Base-by-base conservation (phyloP, 23 red algal genomes). In the Cyanidium caldarium region DNA sequence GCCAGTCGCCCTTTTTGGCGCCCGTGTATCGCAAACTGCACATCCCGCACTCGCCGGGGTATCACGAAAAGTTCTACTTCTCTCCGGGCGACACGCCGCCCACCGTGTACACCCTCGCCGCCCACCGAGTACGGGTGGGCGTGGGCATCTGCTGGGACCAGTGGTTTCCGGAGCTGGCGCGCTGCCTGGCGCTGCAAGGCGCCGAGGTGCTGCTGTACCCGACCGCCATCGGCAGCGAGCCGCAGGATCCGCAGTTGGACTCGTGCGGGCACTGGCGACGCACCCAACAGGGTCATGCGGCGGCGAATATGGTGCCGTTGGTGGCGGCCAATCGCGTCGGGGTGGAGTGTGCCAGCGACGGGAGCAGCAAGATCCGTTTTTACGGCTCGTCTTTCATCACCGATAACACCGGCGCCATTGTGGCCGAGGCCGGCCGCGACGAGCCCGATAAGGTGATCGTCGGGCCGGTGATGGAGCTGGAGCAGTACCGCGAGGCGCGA, bases 31-130 rank as follows among this genome's bases (percentile, higher is more conserved):
- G 88, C 57, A 94, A 94, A 67, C 73, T 80, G 7, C 88, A 94
- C 65, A 86, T 94, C 56, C 88, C 88, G 35, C 77, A 94, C 37
- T 75, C 80, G 20, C 88, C 88, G 39, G 88, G 88, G 0, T 94
- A 94, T 38, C 83, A 94, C 56, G 88, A 94, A 35, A 94, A 94
- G 81, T 94, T 76, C 44, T 86, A 83, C 73, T 94, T 94, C 57
- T 82, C 35, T 36, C 88, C 88, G 36, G 88, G 88, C 1, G 88
- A 94, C 56, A 94, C 88, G 0, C 80, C 80, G 15, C 84, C 84
- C 66, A 80, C 80, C 33, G 78, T 78, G 31, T 94, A 85, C 80
- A 58, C 70, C 61, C 82, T 77, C 0, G 41, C 65, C 3, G 77
- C 38, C 67, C 80, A 46, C 19, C 31, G 2, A 26, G 31, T 61